A percentile compares a stretch with the other conserved stretches of the same genome.
These are phyloP conservation scores for Russula compacta DNA, from an alignment of 768 basidiomycete species.

Conservation along the genomic window DNA sequence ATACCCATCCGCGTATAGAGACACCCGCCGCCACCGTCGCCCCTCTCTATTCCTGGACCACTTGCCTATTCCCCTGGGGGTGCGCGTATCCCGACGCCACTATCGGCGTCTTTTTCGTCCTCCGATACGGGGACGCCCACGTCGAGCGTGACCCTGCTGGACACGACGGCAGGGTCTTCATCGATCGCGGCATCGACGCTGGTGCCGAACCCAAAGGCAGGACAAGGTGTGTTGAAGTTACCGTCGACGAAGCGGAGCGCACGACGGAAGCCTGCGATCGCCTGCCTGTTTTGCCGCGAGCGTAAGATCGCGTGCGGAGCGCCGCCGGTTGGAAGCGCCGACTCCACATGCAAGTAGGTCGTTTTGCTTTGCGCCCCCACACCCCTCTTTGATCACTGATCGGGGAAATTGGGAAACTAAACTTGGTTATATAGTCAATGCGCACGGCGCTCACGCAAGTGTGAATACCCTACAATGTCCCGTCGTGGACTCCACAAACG, in stretches of 20 bases:
- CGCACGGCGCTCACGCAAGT: slow-evolving; percentile 18
- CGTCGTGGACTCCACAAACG: slow-evolving; percentile 21
- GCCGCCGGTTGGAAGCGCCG: slow-evolving; percentile 15
- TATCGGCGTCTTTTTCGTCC: slow-evolving; percentile 9
- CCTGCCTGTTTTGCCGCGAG: slow-evolving; percentile 35
- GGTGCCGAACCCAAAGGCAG: slow-evolving; percentile 12
- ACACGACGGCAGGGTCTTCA: neutral
- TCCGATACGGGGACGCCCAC: slow-evolving; percentile 13
- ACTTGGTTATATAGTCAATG: slow-evolving; percentile 14
- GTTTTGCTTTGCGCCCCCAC: too few species aligned
- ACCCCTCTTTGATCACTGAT: neutral
- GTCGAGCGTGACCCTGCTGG: slow-evolving; percentile 5
- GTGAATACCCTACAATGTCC: slow-evolving; percentile 20
- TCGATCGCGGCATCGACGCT: neutral
- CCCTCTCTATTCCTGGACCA: slow-evolving; percentile 1
- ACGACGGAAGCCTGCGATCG: slow-evolving; percentile 24
- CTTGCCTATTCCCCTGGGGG: neutral
- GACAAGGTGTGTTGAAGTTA: slow-evolving; percentile 16
- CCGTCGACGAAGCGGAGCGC: slow-evolving; percentile 12
- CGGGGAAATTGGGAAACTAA: neutral
- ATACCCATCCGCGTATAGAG: slow-evolving; percentile 3
- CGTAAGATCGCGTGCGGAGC: slow-evolving; percentile 35
- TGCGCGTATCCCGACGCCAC: neutral
- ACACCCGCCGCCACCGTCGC: slow-evolving; percentile 5
- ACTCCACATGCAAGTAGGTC: slow-evolving; percentile 20